These are phyloP conservation scores for Plasmodium relictum DNA, from an alignment of 169 alveolate species.

Conservation along the genomic window DNA sequence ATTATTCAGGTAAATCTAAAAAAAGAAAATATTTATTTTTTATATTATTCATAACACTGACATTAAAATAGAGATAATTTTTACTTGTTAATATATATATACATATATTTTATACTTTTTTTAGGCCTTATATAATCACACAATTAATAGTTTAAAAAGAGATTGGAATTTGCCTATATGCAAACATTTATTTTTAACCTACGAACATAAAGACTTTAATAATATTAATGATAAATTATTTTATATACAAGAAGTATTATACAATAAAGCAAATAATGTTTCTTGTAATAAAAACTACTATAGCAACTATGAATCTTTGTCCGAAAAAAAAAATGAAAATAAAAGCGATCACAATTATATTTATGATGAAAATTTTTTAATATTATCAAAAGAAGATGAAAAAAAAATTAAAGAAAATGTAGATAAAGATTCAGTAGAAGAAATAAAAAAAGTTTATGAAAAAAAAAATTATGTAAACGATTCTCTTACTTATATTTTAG, in stretches of 20 bases:
- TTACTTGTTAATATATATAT: not conserved
- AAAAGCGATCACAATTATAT: not conserved
- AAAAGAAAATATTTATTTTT: no score
- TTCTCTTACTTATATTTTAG: slow-evolving; percentile 50
- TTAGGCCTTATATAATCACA: slow-evolving; percentile 76
- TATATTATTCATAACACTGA: no score
- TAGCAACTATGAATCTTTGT: not conserved
- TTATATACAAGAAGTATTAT: slow-evolving; percentile 27
- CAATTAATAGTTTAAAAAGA: slow-evolving; percentile 54
- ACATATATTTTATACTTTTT: not conserved
- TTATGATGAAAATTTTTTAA: not conserved
- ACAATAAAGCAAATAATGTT: not conserved
- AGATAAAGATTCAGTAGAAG: slow-evolving; percentile 51
- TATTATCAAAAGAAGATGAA: slow-evolving; percentile 38
- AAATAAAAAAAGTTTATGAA: slow-evolving; percentile 65
- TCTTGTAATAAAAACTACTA: not conserved
- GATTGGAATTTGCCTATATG: slow-evolving; percentile 63
- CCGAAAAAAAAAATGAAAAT: not conserved
- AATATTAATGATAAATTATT: slow-evolving; percentile 23
- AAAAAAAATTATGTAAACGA: slow-evolving; percentile 64
- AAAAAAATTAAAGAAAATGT: slow-evolving; percentile 25
- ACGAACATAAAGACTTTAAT: slow-evolving; percentile 18
- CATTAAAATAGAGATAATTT: not conserved
- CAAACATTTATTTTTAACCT: slow-evolving; percentile 52
- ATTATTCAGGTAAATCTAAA: slow-evolving; percentile 38